Evolutionary conservation across 1,284 basidiomycete genomes (phyloP), one percentile per base, ranked within the genome.

Genomic region (Ganoderma meredithae): DNA sequence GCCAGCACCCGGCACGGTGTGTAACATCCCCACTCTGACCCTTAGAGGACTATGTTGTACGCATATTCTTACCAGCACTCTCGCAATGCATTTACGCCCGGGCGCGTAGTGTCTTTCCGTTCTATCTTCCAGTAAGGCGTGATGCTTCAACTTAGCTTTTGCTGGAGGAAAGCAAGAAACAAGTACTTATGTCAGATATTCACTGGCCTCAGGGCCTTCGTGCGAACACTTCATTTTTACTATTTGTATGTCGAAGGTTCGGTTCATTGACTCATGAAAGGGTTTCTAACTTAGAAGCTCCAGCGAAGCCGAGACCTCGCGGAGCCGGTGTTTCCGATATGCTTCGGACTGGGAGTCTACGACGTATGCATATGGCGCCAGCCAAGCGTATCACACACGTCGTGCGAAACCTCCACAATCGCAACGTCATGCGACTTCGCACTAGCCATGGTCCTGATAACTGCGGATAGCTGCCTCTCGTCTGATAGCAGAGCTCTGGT

Each of bases 91-190:
- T 56, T 55, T 27, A 40, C 49, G 64, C 64, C 39, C 6, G 39
- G 36, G 33, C 39, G 64, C 58, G 64, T 52, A 59, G 33, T 97
- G 27, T 86, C 85, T 39, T 80, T 85, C 15, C 87, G 89, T 64
- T 83, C 95, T 6, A 92, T 92, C 13, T 91, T 96, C n/a, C 17
- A 9, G 6, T 41, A 9, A 41, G 15, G 15, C 40, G 9, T 41
- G 40, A 43, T 17, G 10, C 41, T n/a, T 44, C 17, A 0, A 44
- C 17, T 44, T 9, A 22, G 9, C 8, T 8, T 44, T 47, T 10
- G 31, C 31, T n/a, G n/a, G n/a, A n/a, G n/a, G n/a, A n/a, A n/a
- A n/a, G n/a, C n/a, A n/a, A n/a, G n/a, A n/a, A n/a, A n/a, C n/a
- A n/a, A 31, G 31, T 31, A 31, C 31, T n/a, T n/a, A 31, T 31